Evolutionary conservation across 1,139 yeast species (phyloP), one percentile per base, ranked within the genome.

Genomic region (Pichia sp.): DNA sequence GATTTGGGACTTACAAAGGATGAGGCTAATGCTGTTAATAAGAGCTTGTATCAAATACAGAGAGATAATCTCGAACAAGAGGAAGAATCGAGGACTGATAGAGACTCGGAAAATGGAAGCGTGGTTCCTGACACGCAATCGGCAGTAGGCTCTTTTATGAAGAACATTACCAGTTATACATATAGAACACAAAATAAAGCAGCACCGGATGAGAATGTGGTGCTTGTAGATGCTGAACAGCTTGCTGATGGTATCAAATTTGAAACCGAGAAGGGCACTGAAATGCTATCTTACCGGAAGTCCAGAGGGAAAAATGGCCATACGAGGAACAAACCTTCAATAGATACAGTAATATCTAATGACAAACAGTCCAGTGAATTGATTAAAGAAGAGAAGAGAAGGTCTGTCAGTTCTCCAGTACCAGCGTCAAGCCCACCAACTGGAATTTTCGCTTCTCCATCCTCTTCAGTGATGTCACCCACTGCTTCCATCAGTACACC

Each of bases 261-360:
- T 32, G 40, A 32, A n/a, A 23, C 26, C 11, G 40, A 37, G 13
- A 48, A 45, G 23, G 56, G 56, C 14, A 45, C 55, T 6, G 69
- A 67, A 39, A 65, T 72, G 45, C 64, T 72, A 17, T 49, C 74
- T 13, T 72, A 67, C 50, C 53, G 78, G 23, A 67, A 68, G 42
- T 58, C 68, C 5, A 39, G 42, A 21, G 32, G 49, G 16, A 29
- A 38, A 28, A 35, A 41, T 26, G 27, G 27, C 3, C 25, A 13
- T n/a, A n/a, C n/a, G n/a, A n/a, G n/a, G n/a, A 29, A 21, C 13
- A 26, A 27, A n/a, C 8, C 20, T 14, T 24, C 26, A 10, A 20
- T n/a, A 11, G 25, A 14, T 15, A 23, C 14, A n/a, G n/a, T n/a
- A n/a, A n/a, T n/a, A n/a, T n/a, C n/a, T n/a, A n/a, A n/a, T n/a